A percentile compares a stretch with the other conserved stretches of the same genome.
Evolutionary conservation across 345 rosid genomes (phyloP).

Genomic region (Dimocarpus longan): DNA sequence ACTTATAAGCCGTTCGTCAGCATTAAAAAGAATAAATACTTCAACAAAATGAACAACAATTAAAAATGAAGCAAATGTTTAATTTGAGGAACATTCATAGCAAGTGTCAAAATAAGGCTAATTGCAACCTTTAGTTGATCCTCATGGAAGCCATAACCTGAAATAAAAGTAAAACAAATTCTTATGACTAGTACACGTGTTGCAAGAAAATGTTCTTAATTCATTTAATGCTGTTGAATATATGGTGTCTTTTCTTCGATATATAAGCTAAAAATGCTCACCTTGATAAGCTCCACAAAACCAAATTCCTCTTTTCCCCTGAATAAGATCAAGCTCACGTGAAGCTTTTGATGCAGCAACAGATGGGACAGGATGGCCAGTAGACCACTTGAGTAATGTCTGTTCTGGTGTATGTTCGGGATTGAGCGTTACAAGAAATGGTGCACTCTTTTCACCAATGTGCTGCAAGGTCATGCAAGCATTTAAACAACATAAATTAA

Average conservation of each 20-base stretch:
- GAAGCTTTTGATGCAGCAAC: conserved; percentile 84
- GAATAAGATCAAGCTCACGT: conserved; percentile 65
- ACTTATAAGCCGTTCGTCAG: too few relatives aligned
- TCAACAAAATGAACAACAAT: too few relatives aligned
- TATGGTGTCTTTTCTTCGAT: too few relatives aligned
- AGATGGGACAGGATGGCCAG: conserved; percentile 88
- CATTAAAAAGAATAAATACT: too few relatives aligned
- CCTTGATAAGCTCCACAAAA: conserved; percentile 93
- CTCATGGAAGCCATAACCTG: conserved; percentile 97
- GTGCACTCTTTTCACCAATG: conserved; percentile 60
- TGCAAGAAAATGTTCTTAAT: too few relatives aligned
- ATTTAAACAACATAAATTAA: too few relatives aligned
- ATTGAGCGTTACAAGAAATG: conserved; percentile 86
- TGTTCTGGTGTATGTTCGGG: conserved; percentile 60
- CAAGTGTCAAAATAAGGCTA: neutral
- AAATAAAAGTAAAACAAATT: conserved; percentile 24
- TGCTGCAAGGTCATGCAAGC: conserved; percentile 49
- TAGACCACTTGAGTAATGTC: conserved; percentile 71
- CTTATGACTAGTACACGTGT: neutral
- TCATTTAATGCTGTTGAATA: too few relatives aligned
- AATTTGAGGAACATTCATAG: too few relatives aligned
- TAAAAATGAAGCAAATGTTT: too few relatives aligned
- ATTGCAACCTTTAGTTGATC: conserved; percentile 75
- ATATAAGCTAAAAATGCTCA: conserved; percentile 15
- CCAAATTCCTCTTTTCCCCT: conserved; percentile 86